Evolutionary conservation across 805 yeast species (phyloP).

Genomic region (Maudiozyma saulgeensis): DNA sequence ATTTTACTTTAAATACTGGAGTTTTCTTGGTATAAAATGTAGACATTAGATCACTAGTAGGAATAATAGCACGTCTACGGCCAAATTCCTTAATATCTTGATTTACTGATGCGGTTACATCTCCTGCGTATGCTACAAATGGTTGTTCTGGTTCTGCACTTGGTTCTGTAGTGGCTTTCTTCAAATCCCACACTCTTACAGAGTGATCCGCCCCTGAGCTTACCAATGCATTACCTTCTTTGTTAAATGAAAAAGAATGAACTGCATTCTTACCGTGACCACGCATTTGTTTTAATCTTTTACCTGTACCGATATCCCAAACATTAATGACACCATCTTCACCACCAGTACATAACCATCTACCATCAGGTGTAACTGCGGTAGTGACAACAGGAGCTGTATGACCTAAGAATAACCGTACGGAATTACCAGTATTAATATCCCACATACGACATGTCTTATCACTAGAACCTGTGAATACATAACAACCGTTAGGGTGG

Average conservation of each 20-base stretch:
- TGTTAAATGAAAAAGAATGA: constrained; percentile 73
- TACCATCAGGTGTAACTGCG: constrained; percentile 92
- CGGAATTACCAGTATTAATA: constrained; percentile 76
- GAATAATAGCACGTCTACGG: constrained; percentile 60
- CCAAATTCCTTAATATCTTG: constrained; percentile 39
- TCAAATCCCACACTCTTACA: constrained; percentile 93
- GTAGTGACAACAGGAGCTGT: constrained; percentile 77
- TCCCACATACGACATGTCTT: constrained; percentile 99
- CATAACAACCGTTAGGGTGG: constrained; percentile 93
- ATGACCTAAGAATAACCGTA: constrained; percentile 86
- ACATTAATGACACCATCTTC: constrained; percentile 82
- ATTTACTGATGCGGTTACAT: constrained; percentile 24
- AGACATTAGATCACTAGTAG: constrained; percentile 83
- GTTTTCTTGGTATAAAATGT: constrained; percentile 90
- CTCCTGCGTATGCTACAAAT: constrained; percentile 31
- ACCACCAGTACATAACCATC: constrained; percentile 92
- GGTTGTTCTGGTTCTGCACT: constrained; percentile 71
- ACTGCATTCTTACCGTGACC: constrained; percentile 89
- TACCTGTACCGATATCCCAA: constrained; percentile 92
- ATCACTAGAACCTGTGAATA: constrained; percentile 91
- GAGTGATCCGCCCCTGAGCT: constrained; percentile 90
- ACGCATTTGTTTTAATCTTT: constrained; percentile 79
- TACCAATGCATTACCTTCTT: constrained; percentile 81
- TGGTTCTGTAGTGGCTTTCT: constrained; percentile 70
- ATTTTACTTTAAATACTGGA: constrained; percentile 86